These are phyloP conservation scores for Heterobasidion irregulare DNA, from an alignment of 1,284 basidiomycete genomes.

Conservation along the genomic window DNA sequence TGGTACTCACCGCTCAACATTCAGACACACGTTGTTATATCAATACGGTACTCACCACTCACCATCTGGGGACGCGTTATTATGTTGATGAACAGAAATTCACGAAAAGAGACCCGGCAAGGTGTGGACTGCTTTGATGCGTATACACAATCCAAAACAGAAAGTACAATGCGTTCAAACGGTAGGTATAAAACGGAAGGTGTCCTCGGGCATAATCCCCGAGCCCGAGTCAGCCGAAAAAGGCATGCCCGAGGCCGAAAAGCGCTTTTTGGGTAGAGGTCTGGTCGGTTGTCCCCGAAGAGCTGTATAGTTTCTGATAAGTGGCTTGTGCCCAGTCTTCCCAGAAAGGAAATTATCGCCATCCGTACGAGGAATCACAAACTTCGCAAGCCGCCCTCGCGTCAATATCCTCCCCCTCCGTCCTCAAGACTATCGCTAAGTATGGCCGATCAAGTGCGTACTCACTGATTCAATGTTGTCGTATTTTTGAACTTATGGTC, in stretches of 20 bases:
- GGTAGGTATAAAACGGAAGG: too few species aligned
- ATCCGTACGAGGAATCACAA: neutral
- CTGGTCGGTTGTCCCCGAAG: slow-evolving; percentile 4
- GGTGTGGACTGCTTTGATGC: too few species aligned
- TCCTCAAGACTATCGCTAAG: slow-evolving; percentile 20
- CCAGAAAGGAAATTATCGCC: slow-evolving; percentile 8
- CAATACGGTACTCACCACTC: too few species aligned
- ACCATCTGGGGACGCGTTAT: too few species aligned
- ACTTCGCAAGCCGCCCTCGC: neutral
- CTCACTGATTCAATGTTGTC: neutral
- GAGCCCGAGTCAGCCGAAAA: too few species aligned
- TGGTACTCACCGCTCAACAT: too few species aligned
- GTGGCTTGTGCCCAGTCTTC: slow-evolving; percentile 21
- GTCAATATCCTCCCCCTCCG: slow-evolving; percentile 10
- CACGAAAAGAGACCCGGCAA: too few species aligned
- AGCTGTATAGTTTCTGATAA: slow-evolving; percentile 21
- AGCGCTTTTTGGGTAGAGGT: neutral
- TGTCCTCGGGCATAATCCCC: too few species aligned
- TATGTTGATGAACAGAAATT: too few species aligned
- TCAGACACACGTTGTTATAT: too few species aligned
- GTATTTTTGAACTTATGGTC: neutral
- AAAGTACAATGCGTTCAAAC: too few species aligned
- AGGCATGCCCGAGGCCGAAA: neutral
- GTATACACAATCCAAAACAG: too few species aligned
- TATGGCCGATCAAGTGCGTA: slow-evolving; percentile 63